Evolutionary conservation across 108 stramenopile species (phyloP).

Genomic region (Bacterosira constricta): DNA sequence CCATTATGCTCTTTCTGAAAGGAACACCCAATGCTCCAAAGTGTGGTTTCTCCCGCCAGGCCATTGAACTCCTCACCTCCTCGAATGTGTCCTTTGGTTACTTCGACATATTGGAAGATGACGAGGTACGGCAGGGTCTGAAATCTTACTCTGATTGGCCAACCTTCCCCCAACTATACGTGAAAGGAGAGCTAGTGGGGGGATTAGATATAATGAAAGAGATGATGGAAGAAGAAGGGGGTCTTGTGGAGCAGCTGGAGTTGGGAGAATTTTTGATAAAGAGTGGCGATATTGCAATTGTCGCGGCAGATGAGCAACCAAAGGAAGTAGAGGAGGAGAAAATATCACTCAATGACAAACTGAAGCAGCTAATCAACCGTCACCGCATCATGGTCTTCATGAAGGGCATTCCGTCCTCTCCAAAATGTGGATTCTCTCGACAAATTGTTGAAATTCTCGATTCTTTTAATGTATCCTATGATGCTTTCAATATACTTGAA

Average conservation of each 20-base stretch:
- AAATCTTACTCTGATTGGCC: conserved; percentile 93
- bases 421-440: conserved; percentile 92
- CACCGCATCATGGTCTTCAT: conserved; percentile 93
- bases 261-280: conserved; percentile 25
- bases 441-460: conserved; percentile 88
- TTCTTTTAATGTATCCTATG: conserved; percentile 65
- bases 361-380: conserved; percentile 57
- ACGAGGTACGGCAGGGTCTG: conserved; percentile 90
- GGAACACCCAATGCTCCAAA: conserved; percentile 83
- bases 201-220: conserved; percentile 98
- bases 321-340: not conserved
- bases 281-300: not conserved
- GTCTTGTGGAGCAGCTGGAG: conserved; percentile 59
- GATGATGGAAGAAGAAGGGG: conserved; percentile 82
- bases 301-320: not conserved
- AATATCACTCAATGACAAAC: conserved; percentile 59
- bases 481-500: conserved; percentile 85
- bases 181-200: conserved; percentile 92
- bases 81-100: conserved; percentile 72
- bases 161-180: conserved; percentile 97
- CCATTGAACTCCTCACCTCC: conserved; percentile 74
- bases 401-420: conserved; percentile 94
- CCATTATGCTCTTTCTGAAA: conserved; percentile 96
- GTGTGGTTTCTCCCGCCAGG: conserved; percentile 95
- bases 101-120: conserved; percentile 89